Evolutionary conservation across 331 rosid genomes (phyloP), one percentile per base, ranked within the genome.

Genomic region (Quercus tomentella): DNA sequence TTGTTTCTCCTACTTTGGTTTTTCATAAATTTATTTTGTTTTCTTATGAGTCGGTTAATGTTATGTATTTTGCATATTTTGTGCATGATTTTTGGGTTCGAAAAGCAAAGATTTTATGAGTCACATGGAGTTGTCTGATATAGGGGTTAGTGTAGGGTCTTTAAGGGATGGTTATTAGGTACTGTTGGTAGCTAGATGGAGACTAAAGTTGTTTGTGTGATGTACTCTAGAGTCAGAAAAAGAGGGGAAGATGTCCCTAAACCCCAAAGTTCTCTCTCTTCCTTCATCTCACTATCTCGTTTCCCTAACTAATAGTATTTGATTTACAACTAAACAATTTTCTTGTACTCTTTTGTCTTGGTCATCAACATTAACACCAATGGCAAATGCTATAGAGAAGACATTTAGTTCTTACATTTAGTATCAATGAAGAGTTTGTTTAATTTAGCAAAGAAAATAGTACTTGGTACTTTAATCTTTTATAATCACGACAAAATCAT

Each of bases 51-150:
- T 49, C 25, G 58, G 31, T 61, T 65, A 56, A 33, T 23, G 33
- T 33, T 0, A 14, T 26, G 9, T 28, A 5, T 14, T 61, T 43
- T 65, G 37, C 72, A 56, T 17, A 9, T 54, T 77, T 43, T 25
- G 16, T 61, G 75, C 55, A 72, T 74, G 58, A 67, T 63, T 76
- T 18, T 41, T 56, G 54, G 11, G 63, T 84, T 83, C 86, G 69
- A 74, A 89, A 89, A 84, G 80, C 86, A 81, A 87, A 80, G 87
- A 83, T 80, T 82, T 87, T 76, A 81, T 61, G 72, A 78, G 77
- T 88, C 93, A 92, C 97, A 86, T 92, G 95, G 88, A 84, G 68
- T 81, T 91, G 96, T 90, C 97, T 89, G 54, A 30, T 76, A 11
- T 55, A 82, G 86, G 83, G 72, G 80, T 66, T 83, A 55, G 76